Base-by-base conservation (phyloP, 305 asterid species). In the Fraxinus platypoda region DNA sequence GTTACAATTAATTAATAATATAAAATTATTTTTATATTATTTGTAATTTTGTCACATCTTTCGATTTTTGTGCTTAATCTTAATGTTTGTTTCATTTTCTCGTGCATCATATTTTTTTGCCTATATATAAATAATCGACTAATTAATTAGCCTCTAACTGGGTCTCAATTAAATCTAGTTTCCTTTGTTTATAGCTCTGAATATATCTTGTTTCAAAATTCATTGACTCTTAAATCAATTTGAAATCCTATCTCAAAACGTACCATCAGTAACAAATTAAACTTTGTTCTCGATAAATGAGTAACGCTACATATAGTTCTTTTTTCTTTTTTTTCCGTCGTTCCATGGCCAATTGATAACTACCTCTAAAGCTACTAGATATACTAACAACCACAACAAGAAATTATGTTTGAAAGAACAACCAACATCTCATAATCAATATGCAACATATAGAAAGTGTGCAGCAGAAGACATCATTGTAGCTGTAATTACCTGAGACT, bases 401-500 rank as follows among this genome's bases (percentile, higher is more conserved):
- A 46, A 46, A 46, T 13, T 46, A 15, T 46, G 57, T 46, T 46
- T 46, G 6, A 12, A 13, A 46, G 57, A 46, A 46, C 57, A 46
- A 46, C 19, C 57, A 46, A 46, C 57, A 3, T 46, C 52, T 41
- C 5, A 41, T 41, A 41, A 41, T 41, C 17, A 41, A 41, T 41
- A 12, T 41, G 52, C 52, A 46, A 46, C 19, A 46, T 46, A 46
- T 46, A 46, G 57, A 4, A 46, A 46, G 19, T 46, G 7, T 46
- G 57, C 57, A 46, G 57, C 57, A 46, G 57, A 46, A 46, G n/a
- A 13, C 57, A 46, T 6, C 25, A 6, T 41, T 41, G 52, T 41
- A 41, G 52, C 15, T 11, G 52, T 9, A 41, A 41, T 79, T 91
- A 94, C 98, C 98, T 87, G 90, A 92, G 93, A 83, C 31, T 82